Evolutionary conservation across 305 asterid genomes (phyloP).

Genomic region (Withania somnifera): DNA sequence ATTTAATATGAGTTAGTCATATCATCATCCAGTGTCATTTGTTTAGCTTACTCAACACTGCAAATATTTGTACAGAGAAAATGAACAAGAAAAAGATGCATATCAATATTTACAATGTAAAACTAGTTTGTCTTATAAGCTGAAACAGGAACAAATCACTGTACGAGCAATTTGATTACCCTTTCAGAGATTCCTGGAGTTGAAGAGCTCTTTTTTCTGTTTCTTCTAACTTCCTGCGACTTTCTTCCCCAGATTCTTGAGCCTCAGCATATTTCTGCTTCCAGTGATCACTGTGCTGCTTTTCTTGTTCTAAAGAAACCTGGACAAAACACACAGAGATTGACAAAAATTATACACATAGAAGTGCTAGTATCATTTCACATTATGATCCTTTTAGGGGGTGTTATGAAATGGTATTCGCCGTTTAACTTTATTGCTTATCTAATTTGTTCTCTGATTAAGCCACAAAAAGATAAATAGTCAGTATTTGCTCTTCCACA

Average conservation of each 20-base stretch:
- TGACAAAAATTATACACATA: background rate
- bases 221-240: slow-evolving; percentile 63
- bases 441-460: background rate
- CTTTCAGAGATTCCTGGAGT: slow-evolving; percentile 70
- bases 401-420: background rate
- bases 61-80: background rate
- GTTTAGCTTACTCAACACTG: background rate
- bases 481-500: background rate
- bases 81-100: background rate
- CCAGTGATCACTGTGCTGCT: slow-evolving; percentile 44
- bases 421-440: background rate
- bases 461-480: background rate
- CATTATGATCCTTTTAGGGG: background rate
- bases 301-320: slow-evolving; percentile 53
- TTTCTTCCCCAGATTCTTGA: slow-evolving; percentile 49
- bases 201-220: slow-evolving; percentile 59
- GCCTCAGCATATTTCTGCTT: slow-evolving; percentile 46
- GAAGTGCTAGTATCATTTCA: background rate
- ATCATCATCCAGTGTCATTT: background rate
- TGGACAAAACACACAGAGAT: slow-evolving; percentile 20
- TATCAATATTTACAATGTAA: background rate
- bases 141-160: background rate
- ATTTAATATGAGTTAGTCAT: background rate
- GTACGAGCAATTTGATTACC: slow-evolving; percentile 31
- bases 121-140: background rate